Conservation (phyloP, 2,329 filamentous ascomycete species). For the Arthroderma uncinatum region DNA sequence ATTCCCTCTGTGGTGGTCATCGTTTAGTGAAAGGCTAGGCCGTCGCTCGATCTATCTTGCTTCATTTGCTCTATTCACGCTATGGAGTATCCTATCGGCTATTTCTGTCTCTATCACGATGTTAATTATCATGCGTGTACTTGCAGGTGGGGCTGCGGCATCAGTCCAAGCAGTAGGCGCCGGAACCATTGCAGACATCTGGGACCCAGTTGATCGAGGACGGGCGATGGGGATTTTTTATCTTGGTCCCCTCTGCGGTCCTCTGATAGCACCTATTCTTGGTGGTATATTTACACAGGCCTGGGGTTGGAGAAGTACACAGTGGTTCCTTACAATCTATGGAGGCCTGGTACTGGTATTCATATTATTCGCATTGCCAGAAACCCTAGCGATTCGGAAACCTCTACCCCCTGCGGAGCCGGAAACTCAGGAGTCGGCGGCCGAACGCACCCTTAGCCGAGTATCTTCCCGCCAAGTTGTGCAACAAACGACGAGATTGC, state of each 20-base stretch:
- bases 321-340: conserved; percentile 67
- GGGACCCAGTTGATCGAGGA: conserved; percentile 61
- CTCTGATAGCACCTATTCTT: conserved; percentile 63
- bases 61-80: conserved; percentile 59
- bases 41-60: conserved; percentile 67
- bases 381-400: conserved; percentile 28
- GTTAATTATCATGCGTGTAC: conserved; percentile 64
- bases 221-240: conserved; percentile 77
- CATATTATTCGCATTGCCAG: conserved; percentile 36
- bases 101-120: conserved; percentile 59
- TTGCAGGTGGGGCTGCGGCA: conserved; percentile 64
- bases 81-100: conserved; percentile 61
- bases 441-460: conserved; percentile 32
- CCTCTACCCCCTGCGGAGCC: conserved; percentile 22
- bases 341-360: conserved; percentile 41
- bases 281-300: conserved; percentile 59
- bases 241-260: conserved; percentile 63
- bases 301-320: conserved; percentile 63
- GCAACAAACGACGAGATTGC: conserved; percentile 44
- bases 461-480: conserved; percentile 54
- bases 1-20: conserved; percentile 79
- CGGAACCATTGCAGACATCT: conserved; percentile 72
- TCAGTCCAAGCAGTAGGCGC: conserved; percentile 75
- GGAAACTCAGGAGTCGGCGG: conserved; percentile 5
- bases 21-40: conserved; percentile 61